Conservation (phyloP, 2,329 filamentous ascomycete species). For the Parafenestella ontariensis region DNA sequence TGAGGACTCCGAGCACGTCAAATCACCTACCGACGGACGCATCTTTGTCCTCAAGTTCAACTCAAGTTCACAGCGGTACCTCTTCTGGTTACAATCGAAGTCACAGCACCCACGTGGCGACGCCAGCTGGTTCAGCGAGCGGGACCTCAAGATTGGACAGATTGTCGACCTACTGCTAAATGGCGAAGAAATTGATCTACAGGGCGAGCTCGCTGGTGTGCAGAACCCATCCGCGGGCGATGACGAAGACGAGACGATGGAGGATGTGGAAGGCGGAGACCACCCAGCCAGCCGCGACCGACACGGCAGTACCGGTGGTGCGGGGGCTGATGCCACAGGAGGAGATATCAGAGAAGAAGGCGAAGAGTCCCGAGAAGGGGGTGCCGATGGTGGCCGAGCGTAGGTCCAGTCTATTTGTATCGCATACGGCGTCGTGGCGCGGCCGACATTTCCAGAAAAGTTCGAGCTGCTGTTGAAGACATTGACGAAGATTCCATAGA, state of each 20-base stretch:
- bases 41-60: conserved; percentile 93
- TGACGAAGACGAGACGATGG: conserved; percentile 73
- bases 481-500: conserved; percentile 23
- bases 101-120: conserved; percentile 75
- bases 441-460: conserved; percentile 35
- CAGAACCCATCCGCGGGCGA: conserved; percentile 61
- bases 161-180: conserved; percentile 85
- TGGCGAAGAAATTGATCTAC: conserved; percentile 86
- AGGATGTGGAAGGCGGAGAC: conserved; percentile 63
- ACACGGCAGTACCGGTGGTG: conserved; percentile 70
- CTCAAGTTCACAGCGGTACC: conserved; percentile 86
- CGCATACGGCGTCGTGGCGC: conserved; percentile 45
- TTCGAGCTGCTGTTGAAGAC: conserved; percentile 28
- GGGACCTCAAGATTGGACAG: conserved; percentile 86
- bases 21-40: conserved; percentile 77
- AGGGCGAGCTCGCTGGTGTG: conserved; percentile 68
- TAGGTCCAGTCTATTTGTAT: conserved; percentile 71
- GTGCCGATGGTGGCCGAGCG: conserved; percentile 97
- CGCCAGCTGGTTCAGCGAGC: conserved; percentile 78
- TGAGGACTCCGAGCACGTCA: conserved; percentile 64
- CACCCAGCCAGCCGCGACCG: conserved; percentile 40
- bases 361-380: conserved; percentile 84
- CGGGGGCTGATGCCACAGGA: conserved; percentile 84
- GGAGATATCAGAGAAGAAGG: conserved; percentile 93
- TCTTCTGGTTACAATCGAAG: conserved; percentile 97